These are phyloP conservation scores for Picochlorum sp. DNA, from an alignment of 139 green algal genomes.

Conservation along the genomic window DNA sequence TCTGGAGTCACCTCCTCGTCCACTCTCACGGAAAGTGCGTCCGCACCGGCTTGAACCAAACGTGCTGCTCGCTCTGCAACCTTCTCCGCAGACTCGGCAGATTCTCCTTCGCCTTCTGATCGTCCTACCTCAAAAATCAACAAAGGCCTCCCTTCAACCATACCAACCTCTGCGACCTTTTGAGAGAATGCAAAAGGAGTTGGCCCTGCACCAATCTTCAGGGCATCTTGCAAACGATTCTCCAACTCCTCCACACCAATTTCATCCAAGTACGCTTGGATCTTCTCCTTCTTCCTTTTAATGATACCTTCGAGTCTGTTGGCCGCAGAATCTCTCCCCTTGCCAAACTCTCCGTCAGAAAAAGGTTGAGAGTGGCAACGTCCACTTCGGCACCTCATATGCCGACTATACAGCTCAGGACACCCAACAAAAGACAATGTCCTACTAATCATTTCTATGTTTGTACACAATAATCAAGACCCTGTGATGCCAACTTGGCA, in stretches of 20 bases:
- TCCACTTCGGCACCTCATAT: no score
- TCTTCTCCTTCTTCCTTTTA: conserved; percentile 44
- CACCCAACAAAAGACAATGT: no score
- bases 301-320: background rate
- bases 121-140: conserved; percentile 41
- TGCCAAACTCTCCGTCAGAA: no score
- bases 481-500: no score
- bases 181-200: conserved; percentile 47
- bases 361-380: no score
- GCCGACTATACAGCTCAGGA: no score
- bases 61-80: conserved; percentile 29
- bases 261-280: conserved; percentile 29
- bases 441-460: no score
- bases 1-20: conserved; percentile 56
- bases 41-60: conserved; percentile 36
- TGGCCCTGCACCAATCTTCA: conserved; percentile 17
- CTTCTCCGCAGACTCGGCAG: conserved; percentile 11
- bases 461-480: no score
- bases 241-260: conserved; percentile 51
- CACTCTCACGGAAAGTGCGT: conserved; percentile 53
- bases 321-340: no score
- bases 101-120: background rate
- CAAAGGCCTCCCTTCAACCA: conserved; percentile 14
- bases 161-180: conserved; percentile 38
- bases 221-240: conserved; percentile 46